Percentiles rank a stretch among this genome's conserved stretches.
These are phyloP conservation scores for Clonostachys sp. DNA, from an alignment of 2,329 filamentous ascomycete species.

Conservation along the genomic window DNA sequence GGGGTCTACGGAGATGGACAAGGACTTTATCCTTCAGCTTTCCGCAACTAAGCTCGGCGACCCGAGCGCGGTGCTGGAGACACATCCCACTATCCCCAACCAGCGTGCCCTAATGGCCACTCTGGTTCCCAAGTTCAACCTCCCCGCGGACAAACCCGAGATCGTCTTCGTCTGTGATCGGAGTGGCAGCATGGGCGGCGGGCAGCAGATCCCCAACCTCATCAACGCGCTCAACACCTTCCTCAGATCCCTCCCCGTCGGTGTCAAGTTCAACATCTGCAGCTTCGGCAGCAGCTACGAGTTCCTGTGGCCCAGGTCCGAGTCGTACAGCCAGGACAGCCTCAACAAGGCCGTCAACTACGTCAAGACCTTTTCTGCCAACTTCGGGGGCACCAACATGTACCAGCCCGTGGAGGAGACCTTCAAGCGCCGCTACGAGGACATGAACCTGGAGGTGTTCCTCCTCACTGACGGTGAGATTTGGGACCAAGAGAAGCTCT, in stretches of 20 bases:
- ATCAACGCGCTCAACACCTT: conserved; percentile 56
- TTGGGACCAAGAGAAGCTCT: conserved; percentile 37
- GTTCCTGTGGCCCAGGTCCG: conserved; percentile 44
- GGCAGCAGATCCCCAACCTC: conserved; percentile 45
- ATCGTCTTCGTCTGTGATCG: conserved; percentile 71
- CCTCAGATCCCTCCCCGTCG: conserved; percentile 59
- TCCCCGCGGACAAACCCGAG: conserved; percentile 51
- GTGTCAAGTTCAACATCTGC: conserved; percentile 66
- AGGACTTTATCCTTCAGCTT: conserved; percentile 65
- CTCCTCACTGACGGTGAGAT: conserved; percentile 53
- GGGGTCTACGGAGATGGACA: conserved; percentile 45
- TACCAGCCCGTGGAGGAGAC: conserved; percentile 35
- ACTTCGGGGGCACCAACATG: conserved; percentile 52
- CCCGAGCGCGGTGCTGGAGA: conserved; percentile 64
- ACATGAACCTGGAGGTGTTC: conserved; percentile 47
- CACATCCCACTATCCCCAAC: conserved; percentile 54
- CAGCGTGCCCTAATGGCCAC: conserved; percentile 68
- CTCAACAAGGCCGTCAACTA: conserved; percentile 36
- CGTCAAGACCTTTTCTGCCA: conserved; percentile 32
- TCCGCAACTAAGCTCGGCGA: conserved; percentile 53
- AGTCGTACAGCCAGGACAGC: conserved; percentile 35
- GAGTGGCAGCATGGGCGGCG: conserved; percentile 57
- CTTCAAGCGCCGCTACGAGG: conserved; percentile 33
- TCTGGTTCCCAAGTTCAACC: conserved; percentile 64
- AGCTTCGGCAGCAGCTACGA: conserved; percentile 50